Percentiles rank a stretch among this genome's conserved stretches.
Conservation (phyloP, 164 flowering plant species). For the Malania oleifera region DNA sequence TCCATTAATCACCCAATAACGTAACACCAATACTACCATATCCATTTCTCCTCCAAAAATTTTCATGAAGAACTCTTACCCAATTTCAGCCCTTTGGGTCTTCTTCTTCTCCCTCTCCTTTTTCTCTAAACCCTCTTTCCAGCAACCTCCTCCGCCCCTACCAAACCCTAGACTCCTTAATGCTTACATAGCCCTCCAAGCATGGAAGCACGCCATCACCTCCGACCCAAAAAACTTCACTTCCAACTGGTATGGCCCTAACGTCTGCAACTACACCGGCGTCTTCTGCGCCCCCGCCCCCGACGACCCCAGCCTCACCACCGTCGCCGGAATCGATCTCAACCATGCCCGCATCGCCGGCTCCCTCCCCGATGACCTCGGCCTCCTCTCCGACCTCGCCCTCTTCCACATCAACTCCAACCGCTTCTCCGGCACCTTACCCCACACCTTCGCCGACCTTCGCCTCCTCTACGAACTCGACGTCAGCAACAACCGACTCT, state of each 20-base stretch:
- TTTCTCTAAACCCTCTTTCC: slow-evolving; percentile 20
- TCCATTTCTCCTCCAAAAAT: no score
- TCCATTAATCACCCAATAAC: no score
- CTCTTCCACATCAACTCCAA: slow-evolving; percentile 75
- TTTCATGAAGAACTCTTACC: slow-evolving; percentile 21
- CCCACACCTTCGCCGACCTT: slow-evolving; percentile 34
- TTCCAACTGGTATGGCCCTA: slow-evolving; percentile 50
- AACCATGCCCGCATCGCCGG: slow-evolving; percentile 64
- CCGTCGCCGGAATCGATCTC: slow-evolving; percentile 81
- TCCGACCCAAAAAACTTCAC: slow-evolving; percentile 66
- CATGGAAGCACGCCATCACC: slow-evolving; percentile 57
- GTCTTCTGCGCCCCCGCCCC: slow-evolving; percentile 74
- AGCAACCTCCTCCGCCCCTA: slow-evolving; percentile 12
- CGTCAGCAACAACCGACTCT: slow-evolving; percentile 59
- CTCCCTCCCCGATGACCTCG: slow-evolving; percentile 52
- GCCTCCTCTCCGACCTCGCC: slow-evolving; percentile 64
- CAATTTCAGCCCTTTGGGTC: slow-evolving; percentile 11
- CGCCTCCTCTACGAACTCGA: slow-evolving; percentile 62
- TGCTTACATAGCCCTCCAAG: slow-evolving; percentile 68
- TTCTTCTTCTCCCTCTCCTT: slow-evolving; percentile 12
- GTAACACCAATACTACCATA: no score
- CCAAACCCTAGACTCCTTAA: slow-evolving; percentile 42
- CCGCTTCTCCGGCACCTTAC: slow-evolving; percentile 50
- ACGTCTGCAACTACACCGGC: slow-evolving; percentile 75
- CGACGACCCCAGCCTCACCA: slow-evolving; percentile 39